Evolutionary conservation across 169 alveolate genomes (phyloP).

Genomic region (Plasmodium fragile): DNA sequence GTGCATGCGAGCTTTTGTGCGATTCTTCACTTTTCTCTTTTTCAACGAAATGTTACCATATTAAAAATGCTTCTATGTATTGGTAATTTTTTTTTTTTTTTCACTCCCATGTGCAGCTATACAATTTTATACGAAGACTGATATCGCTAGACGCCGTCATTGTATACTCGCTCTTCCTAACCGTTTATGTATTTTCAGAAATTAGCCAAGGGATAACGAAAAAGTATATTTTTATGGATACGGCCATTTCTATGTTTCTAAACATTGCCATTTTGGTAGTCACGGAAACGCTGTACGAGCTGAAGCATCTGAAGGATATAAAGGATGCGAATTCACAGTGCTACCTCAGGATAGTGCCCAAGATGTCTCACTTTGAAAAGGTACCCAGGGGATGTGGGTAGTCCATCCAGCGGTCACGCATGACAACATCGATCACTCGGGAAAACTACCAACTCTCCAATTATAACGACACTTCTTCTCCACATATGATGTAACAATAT

Average conservation of each 20-base stretch:
- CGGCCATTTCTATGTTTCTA: slow-evolving; percentile 36
- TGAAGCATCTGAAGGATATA: slow-evolving; percentile 52
- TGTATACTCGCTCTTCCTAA: slow-evolving; percentile 54
- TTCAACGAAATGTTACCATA: neutral
- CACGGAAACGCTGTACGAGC: slow-evolving; percentile 60
- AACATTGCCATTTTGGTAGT: slow-evolving; percentile 47
- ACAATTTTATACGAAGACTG: slow-evolving; percentile 58
- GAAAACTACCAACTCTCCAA: neutral
- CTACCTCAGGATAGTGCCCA: slow-evolving; percentile 73
- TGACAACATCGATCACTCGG: neutral
- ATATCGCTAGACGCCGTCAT: slow-evolving; percentile 62
- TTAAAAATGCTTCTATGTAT: neutral
- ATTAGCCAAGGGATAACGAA: slow-evolving; percentile 36
- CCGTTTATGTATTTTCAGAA: slow-evolving; percentile 68
- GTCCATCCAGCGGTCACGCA: neutral
- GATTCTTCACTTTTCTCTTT: slow-evolving; percentile 13
- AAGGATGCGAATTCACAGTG: slow-evolving; percentile 75
- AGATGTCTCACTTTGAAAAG: slow-evolving; percentile 69
- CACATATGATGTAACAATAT: neutral
- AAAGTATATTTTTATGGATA: slow-evolving; percentile 37
- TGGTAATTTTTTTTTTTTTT: slow-evolving; percentile 16
- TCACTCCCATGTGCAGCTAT: slow-evolving; percentile 22
- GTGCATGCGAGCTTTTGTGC: neutral
- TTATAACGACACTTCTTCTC: neutral
- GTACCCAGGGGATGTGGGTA: neutral